Conservation (phyloP, 257 asterid species). For the Nicotiana undulata region DNA sequence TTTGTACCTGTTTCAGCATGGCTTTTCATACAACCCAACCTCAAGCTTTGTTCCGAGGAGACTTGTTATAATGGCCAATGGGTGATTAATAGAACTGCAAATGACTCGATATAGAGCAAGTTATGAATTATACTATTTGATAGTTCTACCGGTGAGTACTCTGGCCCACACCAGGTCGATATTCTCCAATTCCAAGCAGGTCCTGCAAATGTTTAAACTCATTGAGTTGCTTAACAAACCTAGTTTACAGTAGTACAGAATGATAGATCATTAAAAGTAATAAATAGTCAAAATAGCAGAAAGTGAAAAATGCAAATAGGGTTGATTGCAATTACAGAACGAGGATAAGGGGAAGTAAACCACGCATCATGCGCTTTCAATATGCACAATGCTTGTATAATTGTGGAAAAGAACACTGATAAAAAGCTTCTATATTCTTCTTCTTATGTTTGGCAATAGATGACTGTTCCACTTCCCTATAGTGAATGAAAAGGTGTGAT, state of each 20-base stretch:
- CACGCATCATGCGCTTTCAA: neutral
- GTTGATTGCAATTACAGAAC: too few relatives aligned
- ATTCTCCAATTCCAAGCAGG: slow-evolving; percentile 91
- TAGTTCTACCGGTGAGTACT: slow-evolving; percentile 19
- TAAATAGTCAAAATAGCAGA: neutral
- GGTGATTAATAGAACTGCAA: neutral
- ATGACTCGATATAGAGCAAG: neutral
- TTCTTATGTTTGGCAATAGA: neutral
- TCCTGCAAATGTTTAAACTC: slow-evolving; percentile 45
- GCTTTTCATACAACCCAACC: neutral
- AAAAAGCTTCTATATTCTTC: neutral
- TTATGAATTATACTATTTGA: neutral
- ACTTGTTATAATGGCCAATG: neutral
- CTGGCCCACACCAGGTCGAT: slow-evolving; percentile 54
- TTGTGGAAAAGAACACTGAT: neutral
- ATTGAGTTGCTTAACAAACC: slow-evolving; percentile 3
- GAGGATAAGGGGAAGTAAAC: too few relatives aligned
- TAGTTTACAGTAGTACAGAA: neutral
- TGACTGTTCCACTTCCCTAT: neutral
- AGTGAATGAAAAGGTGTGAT: too few relatives aligned
- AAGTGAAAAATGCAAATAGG: neutral
- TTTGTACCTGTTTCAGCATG: neutral
- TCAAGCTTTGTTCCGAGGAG: neutral
- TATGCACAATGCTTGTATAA: neutral
- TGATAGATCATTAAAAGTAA: neutral